Evolutionary conservation across 495 filamentous ascomycete species (phyloP), one percentile per base, ranked within the genome.

Genomic region (Cryomyces minteri): DNA sequence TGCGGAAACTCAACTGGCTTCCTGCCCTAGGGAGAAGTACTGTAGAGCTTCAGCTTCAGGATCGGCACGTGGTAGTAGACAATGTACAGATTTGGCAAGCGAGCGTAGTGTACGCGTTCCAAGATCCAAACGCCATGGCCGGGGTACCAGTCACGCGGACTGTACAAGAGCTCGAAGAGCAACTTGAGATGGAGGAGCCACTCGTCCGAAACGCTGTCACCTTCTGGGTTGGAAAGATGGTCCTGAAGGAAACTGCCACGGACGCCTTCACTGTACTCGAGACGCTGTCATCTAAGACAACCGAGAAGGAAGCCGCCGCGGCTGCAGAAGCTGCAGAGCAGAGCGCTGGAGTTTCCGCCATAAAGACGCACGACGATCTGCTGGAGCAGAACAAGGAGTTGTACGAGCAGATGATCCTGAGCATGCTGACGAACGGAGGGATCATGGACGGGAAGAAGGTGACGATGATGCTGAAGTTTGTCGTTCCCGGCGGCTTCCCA

Each of bases 391-490:
- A 87, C 55, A 80, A 80, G 64, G 72, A 74, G 43, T 69, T 94
- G 34, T 92, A 94, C 64, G 82, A 79, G 77, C 77, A 84, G 57
- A 95, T 90, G 57, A 84, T 99, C 48, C 67, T 83, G 43, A 84
- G 82, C 40, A 95, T 99, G 88, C 64, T 99, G 63, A 96, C 83
- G 48, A 95, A 96, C 58, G 72, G 80, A 47, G 83, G 81, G 5
- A 64, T 77, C 31, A 92, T 93, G 81, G 74, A 80, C 40, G 56
- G 84, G 49, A 71, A 72, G 54, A 76, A 83, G 62, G 88, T 98
- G 48, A 69, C 77, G 4, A 88, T 88, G 80, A 94, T 96, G 84
- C 66, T 98, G 68, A 82, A 80, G 58, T 81, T 98, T 69, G 70
- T 84, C 30, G 78, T 96, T 31, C 73, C 80, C 1, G 87, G 84